A percentile compares a stretch with the other conserved stretches of the same genome.
Evolutionary conservation across 768 basidiomycete genomes (phyloP).

Genomic region (Leccinum rimulosum): DNA sequence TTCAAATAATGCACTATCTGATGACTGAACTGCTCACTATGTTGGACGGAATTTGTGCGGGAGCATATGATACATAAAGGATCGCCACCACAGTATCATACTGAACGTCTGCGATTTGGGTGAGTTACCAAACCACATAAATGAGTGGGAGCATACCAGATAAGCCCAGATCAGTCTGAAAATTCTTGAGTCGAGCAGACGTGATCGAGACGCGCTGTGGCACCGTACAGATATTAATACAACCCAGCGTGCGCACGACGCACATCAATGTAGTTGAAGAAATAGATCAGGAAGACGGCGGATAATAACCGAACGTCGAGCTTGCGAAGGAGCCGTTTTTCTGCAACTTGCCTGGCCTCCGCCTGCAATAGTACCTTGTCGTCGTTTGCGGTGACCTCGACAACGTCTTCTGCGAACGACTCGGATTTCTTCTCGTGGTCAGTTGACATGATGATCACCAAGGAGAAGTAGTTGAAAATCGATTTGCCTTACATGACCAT

Average conservation of each 20-base stretch:
- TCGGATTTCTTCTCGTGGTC: constrained; percentile 17
- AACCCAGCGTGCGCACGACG: not conserved
- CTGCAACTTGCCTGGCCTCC: not conserved
- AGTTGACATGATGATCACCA: constrained; percentile 11
- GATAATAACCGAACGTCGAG: not conserved
- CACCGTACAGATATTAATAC: not conserved
- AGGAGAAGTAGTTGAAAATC: not conserved
- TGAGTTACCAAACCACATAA: not conserved
- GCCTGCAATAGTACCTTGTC: not conserved
- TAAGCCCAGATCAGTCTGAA: not conserved
- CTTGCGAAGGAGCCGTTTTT: not conserved
- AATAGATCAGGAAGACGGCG: not conserved
- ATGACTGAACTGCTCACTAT: not conserved
- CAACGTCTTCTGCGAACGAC: constrained; percentile 1
- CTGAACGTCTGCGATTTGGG: not conserved
- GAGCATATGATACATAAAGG: not conserved
- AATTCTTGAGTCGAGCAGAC: not conserved
- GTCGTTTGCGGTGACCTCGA: not conserved
- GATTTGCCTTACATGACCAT: not conserved
- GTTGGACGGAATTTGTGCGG: not conserved
- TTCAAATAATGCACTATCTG: not conserved
- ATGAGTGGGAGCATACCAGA: not conserved
- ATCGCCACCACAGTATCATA: not conserved
- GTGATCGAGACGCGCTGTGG: not conserved
- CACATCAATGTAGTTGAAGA: not conserved